Conservation (phyloP, 2,329 filamentous ascomycete species). For the Nemania sp. region DNA sequence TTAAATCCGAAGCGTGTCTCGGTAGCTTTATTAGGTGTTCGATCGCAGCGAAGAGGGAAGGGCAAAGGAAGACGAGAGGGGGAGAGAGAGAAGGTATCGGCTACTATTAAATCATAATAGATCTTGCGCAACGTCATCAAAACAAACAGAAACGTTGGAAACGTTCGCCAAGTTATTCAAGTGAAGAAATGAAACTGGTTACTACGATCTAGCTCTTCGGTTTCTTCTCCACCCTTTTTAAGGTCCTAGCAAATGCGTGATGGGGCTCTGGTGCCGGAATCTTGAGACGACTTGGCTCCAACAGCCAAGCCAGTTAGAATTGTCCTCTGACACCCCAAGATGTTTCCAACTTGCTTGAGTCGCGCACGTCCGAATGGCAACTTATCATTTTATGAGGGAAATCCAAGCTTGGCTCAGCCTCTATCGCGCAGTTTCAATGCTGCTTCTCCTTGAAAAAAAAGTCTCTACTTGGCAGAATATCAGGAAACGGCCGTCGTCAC, state of each 20-base stretch:
- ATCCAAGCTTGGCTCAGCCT: constrained; percentile 39
- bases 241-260: constrained; percentile 36
- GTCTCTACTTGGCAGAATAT: constrained; percentile 21
- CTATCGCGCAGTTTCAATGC: neutral
- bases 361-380: constrained; percentile 8
- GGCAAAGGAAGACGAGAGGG: neutral
- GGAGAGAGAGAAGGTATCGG: neutral
- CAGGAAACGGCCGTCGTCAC: neutral
- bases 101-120: too few species aligned
- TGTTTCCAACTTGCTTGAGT: constrained; percentile 36
- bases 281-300: constrained; percentile 45
- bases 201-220: neutral
- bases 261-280: constrained; percentile 26
- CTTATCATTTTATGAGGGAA: neutral
- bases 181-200: constrained; percentile 19
- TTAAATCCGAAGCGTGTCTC: neutral
- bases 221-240: neutral
- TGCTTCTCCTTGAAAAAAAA: neutral
- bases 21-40: neutral
- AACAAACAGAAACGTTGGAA: neutral
- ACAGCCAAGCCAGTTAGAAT: constrained; percentile 45
- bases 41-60: too few species aligned
- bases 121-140: neutral
- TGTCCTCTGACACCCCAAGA: constrained; percentile 42
- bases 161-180: neutral